A percentile compares a stretch with the other conserved stretches of the same genome.
phyloP scores from a whole-genome alignment of 2,329 filamentous ascomycete genomes.

The Cladosporium colombiae region DNA sequence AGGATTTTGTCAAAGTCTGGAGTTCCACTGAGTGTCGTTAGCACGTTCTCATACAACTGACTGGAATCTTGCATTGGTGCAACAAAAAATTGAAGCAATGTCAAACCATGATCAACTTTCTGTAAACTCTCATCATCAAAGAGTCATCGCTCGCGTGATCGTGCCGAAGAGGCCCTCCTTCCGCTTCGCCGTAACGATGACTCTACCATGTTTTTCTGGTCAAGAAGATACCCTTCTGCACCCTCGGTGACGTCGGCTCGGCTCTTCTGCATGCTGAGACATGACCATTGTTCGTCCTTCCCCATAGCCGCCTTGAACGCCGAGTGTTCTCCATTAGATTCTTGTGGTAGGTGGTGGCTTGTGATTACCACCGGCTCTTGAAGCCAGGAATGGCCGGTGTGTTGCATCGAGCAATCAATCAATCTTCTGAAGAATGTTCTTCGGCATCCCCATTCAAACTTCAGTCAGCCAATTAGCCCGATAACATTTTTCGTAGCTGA shows the following conservation, averaged over 20 bases:
- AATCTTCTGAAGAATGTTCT: neutral
- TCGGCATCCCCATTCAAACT: neutral
- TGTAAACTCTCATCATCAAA: neutral
- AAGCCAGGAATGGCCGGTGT: neutral
- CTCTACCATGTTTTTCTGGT: neutral
- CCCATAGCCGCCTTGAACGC: neutral
- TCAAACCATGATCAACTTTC: neutral
- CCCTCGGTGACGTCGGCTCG: neutral
- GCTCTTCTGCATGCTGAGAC: neutral
- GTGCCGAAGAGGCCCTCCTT: neutral
- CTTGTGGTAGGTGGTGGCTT: neutral
- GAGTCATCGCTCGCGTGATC: neutral
- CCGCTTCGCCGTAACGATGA: neutral
- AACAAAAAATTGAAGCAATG: neutral
- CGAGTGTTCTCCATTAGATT: neutral
- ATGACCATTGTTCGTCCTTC: neutral
- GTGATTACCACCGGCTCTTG: neutral
- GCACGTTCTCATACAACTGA: neutral
- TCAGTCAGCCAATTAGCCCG: neutral
- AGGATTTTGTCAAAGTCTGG: neutral
- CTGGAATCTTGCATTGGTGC: neutral
- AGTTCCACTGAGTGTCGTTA: neutral
- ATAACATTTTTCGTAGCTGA: constrained; percentile 3
- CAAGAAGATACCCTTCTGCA: neutral
- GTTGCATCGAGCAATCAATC: neutral